Conservation (phyloP, 345 rosid genomes). For the Salix purpurea region DNA sequence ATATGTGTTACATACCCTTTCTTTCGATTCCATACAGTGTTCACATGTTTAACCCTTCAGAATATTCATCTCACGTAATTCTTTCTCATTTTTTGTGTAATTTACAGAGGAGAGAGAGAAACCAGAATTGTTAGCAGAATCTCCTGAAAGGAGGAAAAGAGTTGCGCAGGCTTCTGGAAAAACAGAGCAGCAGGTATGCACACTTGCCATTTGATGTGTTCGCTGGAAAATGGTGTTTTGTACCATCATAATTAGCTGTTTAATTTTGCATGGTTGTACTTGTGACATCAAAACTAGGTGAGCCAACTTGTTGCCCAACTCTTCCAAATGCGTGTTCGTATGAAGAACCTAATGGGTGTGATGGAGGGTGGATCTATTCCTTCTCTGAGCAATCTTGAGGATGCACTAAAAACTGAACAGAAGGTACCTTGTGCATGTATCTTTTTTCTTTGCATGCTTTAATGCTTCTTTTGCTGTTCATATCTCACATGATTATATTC, state of each 20-base stretch:
- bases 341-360: slow-evolving; percentile 95
- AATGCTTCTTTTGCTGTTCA: neutral
- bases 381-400: slow-evolving; percentile 78
- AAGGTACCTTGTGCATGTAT: slow-evolving; percentile 43
- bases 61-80: neutral
- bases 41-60: neutral
- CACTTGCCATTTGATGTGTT: slow-evolving; percentile 1
- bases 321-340: slow-evolving; percentile 87
- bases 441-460: neutral
- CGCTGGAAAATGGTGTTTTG: neutral
- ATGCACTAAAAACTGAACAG: slow-evolving; percentile 70
- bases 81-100: slow-evolving; percentile 7
- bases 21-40: neutral
- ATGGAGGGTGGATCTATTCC: slow-evolving; percentile 97
- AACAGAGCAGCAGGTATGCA: slow-evolving; percentile 76
- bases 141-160: slow-evolving; percentile 75
- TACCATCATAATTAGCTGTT: neutral
- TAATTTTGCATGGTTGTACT: slow-evolving; percentile 7
- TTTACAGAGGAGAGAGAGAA: slow-evolving; percentile 85
- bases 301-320: slow-evolving; percentile 93
- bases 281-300: slow-evolving; percentile 48
- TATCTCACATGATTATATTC: neutral
- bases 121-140: slow-evolving; percentile 91
- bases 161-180: slow-evolving; percentile 79
- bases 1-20: neutral